phyloP scores from a whole-genome alignment of 2,329 filamentous ascomycete species.

The Fusarium veterinarium region DNA sequence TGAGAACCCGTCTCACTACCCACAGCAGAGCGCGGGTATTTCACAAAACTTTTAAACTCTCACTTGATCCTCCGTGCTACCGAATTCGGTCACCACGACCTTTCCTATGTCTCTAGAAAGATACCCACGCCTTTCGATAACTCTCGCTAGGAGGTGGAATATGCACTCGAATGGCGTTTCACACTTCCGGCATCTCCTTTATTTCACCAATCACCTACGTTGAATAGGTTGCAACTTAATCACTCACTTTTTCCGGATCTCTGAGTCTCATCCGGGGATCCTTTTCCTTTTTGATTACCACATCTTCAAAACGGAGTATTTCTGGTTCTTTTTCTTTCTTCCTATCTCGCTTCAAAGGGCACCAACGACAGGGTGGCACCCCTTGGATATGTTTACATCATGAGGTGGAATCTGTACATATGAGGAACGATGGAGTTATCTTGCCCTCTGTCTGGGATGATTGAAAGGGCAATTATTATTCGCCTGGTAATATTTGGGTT shows the following conservation, averaged over 20 bases:
- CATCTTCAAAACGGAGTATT: conserved; percentile 13
- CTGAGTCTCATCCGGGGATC: background rate
- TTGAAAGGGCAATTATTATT: conserved; percentile 10
- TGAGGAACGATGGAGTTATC: conserved; percentile 29
- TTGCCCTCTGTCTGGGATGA: conserved; percentile 16
- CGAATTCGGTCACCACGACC: conserved; percentile 15
- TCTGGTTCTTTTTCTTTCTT: conserved; percentile 8
- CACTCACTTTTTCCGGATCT: conserved; percentile 21
- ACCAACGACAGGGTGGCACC: conserved; percentile 10
- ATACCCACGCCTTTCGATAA: conserved; percentile 46
- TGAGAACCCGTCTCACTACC: conserved; percentile 88
- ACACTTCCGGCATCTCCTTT: conserved; percentile 33
- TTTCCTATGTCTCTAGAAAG: conserved; percentile 41
- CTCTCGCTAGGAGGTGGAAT: conserved; percentile 45
- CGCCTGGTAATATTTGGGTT: conserved; percentile 20
- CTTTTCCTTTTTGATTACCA: conserved; percentile 7
- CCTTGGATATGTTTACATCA: conserved; percentile 40
- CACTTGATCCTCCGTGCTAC: background rate
- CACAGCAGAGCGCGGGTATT: conserved; percentile 93
- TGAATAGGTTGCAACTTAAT: conserved; percentile 23
- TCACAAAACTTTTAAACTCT: conserved; percentile 90
- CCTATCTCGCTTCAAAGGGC: conserved; percentile 5
- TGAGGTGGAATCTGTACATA: conserved; percentile 46
- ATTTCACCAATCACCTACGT: background rate
- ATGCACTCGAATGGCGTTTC: conserved; percentile 36